Base-by-base conservation (phyloP, 345 rosid genomes). In the Cardiospermum halicacabum region DNA sequence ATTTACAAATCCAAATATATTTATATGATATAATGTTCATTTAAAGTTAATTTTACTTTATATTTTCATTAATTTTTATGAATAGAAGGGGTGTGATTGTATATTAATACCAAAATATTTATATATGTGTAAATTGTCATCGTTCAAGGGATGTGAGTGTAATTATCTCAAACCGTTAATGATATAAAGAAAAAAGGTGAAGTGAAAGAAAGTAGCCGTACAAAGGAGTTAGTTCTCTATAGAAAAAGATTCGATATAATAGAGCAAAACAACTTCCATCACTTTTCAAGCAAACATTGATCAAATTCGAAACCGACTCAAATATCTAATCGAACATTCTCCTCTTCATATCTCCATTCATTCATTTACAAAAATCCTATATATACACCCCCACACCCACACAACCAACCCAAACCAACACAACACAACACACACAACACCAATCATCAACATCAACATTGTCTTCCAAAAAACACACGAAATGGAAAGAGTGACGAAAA, bases 401-500 rank as follows among this genome's bases (percentile, higher is more conserved):
- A 18, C 19, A 47, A 7, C 47, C 2, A 3, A 9, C 24, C 19
- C 24, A 47, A 47, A 47, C 51, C 51, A 47, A 21, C 51, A 16
- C 50, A 43, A 43, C 49, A 9, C 16, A 16, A 7, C 4, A 13
- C 49, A 16, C n/a, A n/a, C n/a, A n/a, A n/a, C n/a, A n/a, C n/a
- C n/a, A n/a, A n/a, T 39, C 7, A 16, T 15, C 32, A 21, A 5
- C 7, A 40, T 21, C 32, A 57, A 28, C 45, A 28, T 57, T 19
- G 18, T 32, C 45, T 57, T 57, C 10, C 26, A 2, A 11, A 61
- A 21, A 47, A 3, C 3, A 26, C 1, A 9, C 12, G 30, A 22
- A 65, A 83, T 92, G 98, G 98, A 92, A 22, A 85, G 69, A 25
- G 77, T 89, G 50, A 74, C 74, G 4, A 75, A 68, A 53, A 57